phyloP scores from a whole-genome alignment of 441 rosid species.

The Daphne laureola region DNA sequence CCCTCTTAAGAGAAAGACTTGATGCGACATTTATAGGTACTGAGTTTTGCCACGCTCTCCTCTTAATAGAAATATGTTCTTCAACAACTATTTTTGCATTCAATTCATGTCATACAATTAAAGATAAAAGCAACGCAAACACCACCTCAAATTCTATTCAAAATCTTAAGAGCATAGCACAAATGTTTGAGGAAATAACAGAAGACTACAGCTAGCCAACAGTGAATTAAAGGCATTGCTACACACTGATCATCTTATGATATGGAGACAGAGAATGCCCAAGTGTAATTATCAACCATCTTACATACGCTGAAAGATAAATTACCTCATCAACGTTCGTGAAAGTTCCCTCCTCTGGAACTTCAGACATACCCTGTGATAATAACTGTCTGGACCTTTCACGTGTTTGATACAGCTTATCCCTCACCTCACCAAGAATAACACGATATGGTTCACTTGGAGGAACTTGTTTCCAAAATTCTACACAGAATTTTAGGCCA shows the following conservation, averaged over 20 bases:
- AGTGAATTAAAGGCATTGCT: too few relatives aligned
- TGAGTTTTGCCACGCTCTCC: neutral
- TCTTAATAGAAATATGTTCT: neutral
- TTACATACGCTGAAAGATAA: neutral
- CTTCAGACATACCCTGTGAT: constrained; percentile 61
- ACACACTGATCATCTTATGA: too few relatives aligned
- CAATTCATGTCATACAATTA: neutral
- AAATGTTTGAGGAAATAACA: neutral
- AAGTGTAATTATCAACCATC: too few relatives aligned
- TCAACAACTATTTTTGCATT: neutral
- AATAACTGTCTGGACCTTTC: constrained; percentile 80
- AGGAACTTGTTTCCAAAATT: constrained; percentile 87
- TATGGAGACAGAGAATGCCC: too few relatives aligned
- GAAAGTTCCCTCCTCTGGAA: constrained; percentile 77
- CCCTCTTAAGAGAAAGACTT: too few relatives aligned
- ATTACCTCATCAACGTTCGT: constrained; percentile 68
- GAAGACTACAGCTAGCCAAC: neutral
- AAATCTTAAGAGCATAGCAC: too few relatives aligned
- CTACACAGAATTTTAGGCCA: constrained; percentile 27
- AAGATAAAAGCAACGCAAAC: too few relatives aligned
- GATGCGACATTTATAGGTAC: neutral
- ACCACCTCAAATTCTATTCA: too few relatives aligned
- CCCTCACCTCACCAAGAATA: constrained; percentile 84
- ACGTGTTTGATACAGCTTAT: constrained; percentile 74
- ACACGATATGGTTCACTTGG: constrained; percentile 89